A percentile compares a stretch with the other conserved stretches of the same genome.
Evolutionary conservation across 192 early-diverging fungal species (phyloP).

Genomic region (Umbelopsis vinacea): DNA sequence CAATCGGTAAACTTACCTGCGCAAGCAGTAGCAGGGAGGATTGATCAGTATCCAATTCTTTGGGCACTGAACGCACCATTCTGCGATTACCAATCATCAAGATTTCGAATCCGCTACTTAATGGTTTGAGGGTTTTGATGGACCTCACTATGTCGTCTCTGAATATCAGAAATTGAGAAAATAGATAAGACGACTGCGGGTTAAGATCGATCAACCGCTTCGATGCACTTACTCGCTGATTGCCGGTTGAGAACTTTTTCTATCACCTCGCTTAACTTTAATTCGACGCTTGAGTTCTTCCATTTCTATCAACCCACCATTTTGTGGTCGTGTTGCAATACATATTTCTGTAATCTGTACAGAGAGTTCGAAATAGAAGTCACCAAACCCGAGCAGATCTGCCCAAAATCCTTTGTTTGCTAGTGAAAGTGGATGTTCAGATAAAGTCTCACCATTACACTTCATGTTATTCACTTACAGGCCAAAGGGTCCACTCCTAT

Average conservation of each 20-base stretch:
- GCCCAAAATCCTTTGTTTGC: conserved; percentile 97
- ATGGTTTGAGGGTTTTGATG: conserved; percentile 84
- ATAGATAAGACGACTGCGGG: background rate
- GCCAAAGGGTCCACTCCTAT: conserved; percentile 96
- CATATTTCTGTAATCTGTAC: conserved; percentile 95
- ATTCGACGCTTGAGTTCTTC: conserved; percentile 76
- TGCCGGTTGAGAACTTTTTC: conserved; percentile 33
- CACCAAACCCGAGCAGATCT: conserved; percentile 91
- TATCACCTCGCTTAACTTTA: conserved; percentile 64
- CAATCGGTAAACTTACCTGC: conserved; percentile 51
- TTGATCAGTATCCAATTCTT: conserved; percentile 88
- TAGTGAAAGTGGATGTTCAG: conserved; percentile 14
- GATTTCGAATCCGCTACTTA: conserved; percentile 90
- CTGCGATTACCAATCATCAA: conserved; percentile 76
- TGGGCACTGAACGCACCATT: conserved; percentile 88
- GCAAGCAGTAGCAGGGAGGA: conserved; percentile 70
- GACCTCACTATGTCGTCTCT: conserved; percentile 89
- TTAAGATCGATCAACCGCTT: too few relatives aligned
- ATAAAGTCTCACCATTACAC: too few relatives aligned
- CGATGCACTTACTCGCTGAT: conserved; percentile 40
- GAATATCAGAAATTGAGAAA: background rate
- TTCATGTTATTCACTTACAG: conserved; percentile 49
- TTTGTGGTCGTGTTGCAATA: conserved; percentile 77
- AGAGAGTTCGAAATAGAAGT: conserved; percentile 96
- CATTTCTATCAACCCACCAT: conserved; percentile 92